Evolutionary conservation across 805 yeast genomes (phyloP).

Genomic region (Metschnikowia baotianmanensis): DNA sequence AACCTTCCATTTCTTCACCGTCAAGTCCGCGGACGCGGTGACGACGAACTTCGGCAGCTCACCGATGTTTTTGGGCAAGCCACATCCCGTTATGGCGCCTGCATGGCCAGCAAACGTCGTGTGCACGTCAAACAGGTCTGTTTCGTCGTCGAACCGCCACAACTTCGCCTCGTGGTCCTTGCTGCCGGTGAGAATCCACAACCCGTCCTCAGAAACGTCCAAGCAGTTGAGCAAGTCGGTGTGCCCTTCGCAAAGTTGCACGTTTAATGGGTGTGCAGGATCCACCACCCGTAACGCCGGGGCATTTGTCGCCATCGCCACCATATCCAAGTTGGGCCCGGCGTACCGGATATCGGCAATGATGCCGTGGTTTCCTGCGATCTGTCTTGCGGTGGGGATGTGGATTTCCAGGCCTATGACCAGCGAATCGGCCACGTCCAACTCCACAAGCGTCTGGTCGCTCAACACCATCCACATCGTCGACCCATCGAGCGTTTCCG

Average conservation of each 20-base stretch:
- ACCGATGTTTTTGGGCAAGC: slow-evolving; percentile 53
- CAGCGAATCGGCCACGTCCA: slow-evolving; percentile 31
- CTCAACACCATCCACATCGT: slow-evolving; percentile 57
- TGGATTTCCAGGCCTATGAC: slow-evolving; percentile 17
- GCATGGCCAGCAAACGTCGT: slow-evolving; percentile 83
- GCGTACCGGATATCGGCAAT: slow-evolving; percentile 84
- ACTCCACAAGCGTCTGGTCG: slow-evolving; percentile 74
- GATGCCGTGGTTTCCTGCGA: slow-evolving; percentile 95
- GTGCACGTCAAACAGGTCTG: slow-evolving; percentile 40
- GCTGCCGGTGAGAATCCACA: slow-evolving; percentile 89
- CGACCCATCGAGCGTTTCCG: slow-evolving; percentile 33
- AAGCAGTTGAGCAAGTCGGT: slow-evolving; percentile 78
- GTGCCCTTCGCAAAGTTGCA: slow-evolving; percentile 74
- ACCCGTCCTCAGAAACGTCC: slow-evolving; percentile 76
- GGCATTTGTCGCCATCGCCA: slow-evolving; percentile 93
- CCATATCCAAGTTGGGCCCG: slow-evolving; percentile 53
- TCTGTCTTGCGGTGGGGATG: slow-evolving; percentile 48
- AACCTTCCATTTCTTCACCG: slow-evolving; percentile 81
- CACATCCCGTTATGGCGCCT: slow-evolving; percentile 80
- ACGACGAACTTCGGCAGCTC: slow-evolving; percentile 63
- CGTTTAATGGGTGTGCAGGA: slow-evolving; percentile 57
- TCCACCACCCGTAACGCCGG: slow-evolving; percentile 79
- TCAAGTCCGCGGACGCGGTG: slow-evolving; percentile 83
- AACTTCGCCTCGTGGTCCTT: slow-evolving; percentile 83
- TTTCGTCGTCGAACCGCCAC: slow-evolving; percentile 63